Conservation (phyloP, 2,329 filamentous ascomycete species). For the Fusarium subglutinans region DNA sequence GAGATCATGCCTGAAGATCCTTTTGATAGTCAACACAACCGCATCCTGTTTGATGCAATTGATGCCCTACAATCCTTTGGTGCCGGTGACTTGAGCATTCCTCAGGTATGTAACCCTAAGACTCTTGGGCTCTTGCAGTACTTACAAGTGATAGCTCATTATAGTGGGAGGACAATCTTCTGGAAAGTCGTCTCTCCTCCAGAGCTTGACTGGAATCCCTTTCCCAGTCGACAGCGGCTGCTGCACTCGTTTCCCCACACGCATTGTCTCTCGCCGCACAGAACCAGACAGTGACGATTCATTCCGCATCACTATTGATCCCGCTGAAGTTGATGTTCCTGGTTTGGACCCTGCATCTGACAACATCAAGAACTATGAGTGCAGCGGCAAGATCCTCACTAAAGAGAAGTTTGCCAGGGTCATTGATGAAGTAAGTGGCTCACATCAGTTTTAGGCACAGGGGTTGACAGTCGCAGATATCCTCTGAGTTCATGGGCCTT, state of each 20-base stretch:
- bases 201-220: slow-evolving; percentile 50
- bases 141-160: slow-evolving; percentile 42
- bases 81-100: slow-evolving; percentile 45
- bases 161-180: slow-evolving; percentile 51
- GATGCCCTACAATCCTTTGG: slow-evolving; percentile 48
- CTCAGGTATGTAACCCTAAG: slow-evolving; percentile 42
- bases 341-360: slow-evolving; percentile 32
- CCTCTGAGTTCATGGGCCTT: slow-evolving; percentile 46
- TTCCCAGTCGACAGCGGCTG: slow-evolving; percentile 46
- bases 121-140: no score
- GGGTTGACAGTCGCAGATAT: slow-evolving; percentile 33
- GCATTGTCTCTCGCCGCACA: slow-evolving; percentile 50
- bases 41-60: slow-evolving; percentile 49
- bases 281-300: slow-evolving; percentile 40
- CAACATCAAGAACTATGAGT: slow-evolving; percentile 34
- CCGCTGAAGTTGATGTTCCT: slow-evolving; percentile 36
- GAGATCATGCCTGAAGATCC: slow-evolving; percentile 41
- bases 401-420: slow-evolving; percentile 43
- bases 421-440: slow-evolving; percentile 42
- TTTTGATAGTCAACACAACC: slow-evolving; percentile 48
- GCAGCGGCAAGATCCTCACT: slow-evolving; percentile 38
- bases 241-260: slow-evolving; percentile 51
- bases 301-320: slow-evolving; percentile 46
- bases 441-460: neutral
- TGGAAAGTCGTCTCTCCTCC: slow-evolving; percentile 51